Conservation (phyloP, 139 green algal genomes). For the Mesotaenium endlicherianum region DNA sequence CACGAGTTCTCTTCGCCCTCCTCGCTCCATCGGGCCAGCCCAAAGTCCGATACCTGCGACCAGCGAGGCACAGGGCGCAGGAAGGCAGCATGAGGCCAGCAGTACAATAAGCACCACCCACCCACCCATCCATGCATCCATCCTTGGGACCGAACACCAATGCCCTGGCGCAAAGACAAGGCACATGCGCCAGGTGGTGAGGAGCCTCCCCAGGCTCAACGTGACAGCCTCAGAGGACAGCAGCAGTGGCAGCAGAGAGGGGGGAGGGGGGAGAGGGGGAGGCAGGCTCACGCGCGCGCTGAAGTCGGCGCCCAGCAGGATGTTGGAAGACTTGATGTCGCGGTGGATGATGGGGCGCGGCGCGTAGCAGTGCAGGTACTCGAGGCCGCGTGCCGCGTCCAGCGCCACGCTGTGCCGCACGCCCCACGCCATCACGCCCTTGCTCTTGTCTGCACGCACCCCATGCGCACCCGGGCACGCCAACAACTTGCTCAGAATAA, state of each 20-base stretch:
- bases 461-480: background rate
- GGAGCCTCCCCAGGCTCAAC: too few relatives aligned
- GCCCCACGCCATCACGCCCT: background rate
- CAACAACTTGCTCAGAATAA: background rate
- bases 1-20: background rate
- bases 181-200: too few relatives aligned
- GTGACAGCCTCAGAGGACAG: too few relatives aligned
- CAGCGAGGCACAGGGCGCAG: too few relatives aligned
- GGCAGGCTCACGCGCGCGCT: background rate
- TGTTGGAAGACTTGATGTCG: slow-evolving; percentile 91
- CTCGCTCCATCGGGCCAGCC: background rate
- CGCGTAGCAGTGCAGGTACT: slow-evolving; percentile 67
- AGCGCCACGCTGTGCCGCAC: background rate
- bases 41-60: background rate
- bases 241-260: too few relatives aligned
- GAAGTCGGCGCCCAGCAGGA: slow-evolving; percentile 61
- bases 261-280: too few relatives aligned
- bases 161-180: too few relatives aligned
- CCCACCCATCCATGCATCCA: too few relatives aligned
- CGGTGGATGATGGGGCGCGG: slow-evolving; percentile 62
- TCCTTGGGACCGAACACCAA: too few relatives aligned
- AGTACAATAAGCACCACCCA: too few relatives aligned
- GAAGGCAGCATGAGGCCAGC: too few relatives aligned
- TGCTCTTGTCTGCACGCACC: background rate
- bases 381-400: background rate